These are phyloP conservation scores for Vitis hybrid DNA, from an alignment of 177 flowering plant species.

Conservation along the genomic window DNA sequence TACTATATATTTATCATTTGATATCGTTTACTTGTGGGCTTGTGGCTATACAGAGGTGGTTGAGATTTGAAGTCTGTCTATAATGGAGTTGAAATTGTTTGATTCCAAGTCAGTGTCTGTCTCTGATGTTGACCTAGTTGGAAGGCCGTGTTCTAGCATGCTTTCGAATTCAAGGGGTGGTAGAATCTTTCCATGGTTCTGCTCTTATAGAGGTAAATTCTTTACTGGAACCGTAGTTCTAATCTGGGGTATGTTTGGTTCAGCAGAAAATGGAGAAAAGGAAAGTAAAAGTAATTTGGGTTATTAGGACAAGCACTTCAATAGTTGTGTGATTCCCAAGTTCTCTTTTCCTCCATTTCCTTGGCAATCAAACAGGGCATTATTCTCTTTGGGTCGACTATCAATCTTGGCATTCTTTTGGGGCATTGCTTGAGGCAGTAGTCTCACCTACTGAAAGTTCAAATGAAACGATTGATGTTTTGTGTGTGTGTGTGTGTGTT, in stretches of 20 bases:
- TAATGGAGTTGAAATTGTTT: slow-evolving; percentile 36
- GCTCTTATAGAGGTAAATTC: slow-evolving; percentile 37
- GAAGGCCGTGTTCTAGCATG: slow-evolving; percentile 18
- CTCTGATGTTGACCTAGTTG: slow-evolving; percentile 18
- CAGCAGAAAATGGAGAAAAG: not conserved
- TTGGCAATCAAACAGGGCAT: not conserved
- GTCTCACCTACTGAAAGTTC: too few relatives aligned
- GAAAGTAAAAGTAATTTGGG: not conserved
- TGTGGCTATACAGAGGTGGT: slow-evolving; percentile 6
- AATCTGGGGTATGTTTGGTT: not conserved
- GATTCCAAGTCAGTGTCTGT: slow-evolving; percentile 17
- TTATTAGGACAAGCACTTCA: not conserved
- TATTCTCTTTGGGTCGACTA: not conserved
- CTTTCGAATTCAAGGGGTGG: slow-evolving; percentile 17
- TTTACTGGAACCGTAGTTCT: not conserved
- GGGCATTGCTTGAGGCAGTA: not conserved
- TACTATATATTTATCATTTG: not conserved
- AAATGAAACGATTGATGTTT: not conserved
- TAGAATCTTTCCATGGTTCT: slow-evolving; percentile 16
- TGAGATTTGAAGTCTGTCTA: slow-evolving; percentile 11
- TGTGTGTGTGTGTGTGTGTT: not conserved
- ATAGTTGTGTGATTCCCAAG: not conserved
- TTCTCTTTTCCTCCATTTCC: not conserved
- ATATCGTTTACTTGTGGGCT: not conserved
- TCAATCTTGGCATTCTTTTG: not conserved